Evolutionary conservation across 1,284 basidiomycete genomes (phyloP).

Genomic region (Ceratobasidium sp.): DNA sequence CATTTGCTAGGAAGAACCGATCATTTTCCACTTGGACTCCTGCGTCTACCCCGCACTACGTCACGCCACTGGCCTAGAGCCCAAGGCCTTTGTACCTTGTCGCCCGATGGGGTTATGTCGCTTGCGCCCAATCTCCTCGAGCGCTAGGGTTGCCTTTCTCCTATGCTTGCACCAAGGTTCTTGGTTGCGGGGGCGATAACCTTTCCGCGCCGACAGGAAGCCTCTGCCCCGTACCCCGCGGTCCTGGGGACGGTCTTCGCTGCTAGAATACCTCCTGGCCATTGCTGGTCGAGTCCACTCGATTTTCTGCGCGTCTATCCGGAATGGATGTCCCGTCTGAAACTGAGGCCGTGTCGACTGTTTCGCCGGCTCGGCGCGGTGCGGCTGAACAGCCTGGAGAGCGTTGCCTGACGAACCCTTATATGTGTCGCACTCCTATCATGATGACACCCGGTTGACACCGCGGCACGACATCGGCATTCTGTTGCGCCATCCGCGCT

Average conservation of each 20-base stretch:
- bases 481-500: neutral
- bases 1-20: neutral
- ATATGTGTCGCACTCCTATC: neutral
- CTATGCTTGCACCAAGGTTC: neutral
- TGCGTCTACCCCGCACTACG: constrained; percentile 27
- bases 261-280: neutral
- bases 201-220: neutral
- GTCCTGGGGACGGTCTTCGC: neutral
- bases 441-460: neutral
- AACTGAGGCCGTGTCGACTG: neutral
- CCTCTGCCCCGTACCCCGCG: constrained; percentile 13
- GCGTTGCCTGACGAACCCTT: neutral
- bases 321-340: neutral
- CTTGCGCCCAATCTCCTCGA: constrained; percentile 9
- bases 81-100: neutral
- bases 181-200: constrained; percentile 9
- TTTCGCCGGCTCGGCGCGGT: neutral
- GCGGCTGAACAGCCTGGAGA: neutral
- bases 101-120: constrained; percentile 32
- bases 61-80: constrained; percentile 14
- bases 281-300: neutral
- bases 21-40: no score
- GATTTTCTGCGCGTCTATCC: neutral
- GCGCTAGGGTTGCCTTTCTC: constrained; percentile 1
- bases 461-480: no score